Conservation (phyloP, 2,329 filamentous ascomycete species). For the Blastomyces gilchristii region DNA sequence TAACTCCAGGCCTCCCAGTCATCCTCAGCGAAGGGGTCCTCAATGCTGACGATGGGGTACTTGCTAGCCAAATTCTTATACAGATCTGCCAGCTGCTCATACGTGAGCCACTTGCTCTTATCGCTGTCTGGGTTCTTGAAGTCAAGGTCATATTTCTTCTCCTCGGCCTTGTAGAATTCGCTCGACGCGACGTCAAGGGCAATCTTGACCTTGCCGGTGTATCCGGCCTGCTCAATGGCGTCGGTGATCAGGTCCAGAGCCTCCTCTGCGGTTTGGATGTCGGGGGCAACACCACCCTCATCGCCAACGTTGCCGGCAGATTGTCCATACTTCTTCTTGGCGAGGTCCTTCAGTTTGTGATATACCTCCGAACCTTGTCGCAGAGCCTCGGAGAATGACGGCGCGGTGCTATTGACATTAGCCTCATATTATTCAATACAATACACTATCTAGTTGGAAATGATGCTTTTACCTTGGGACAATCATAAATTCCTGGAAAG, state of each 20-base stretch:
- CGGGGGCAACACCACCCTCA: constrained; percentile 97
- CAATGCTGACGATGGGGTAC: constrained; percentile 97
- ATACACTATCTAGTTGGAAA: constrained; percentile 7
- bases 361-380: constrained; percentile 96
- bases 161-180: constrained; percentile 97
- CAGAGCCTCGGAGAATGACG: constrained; percentile 89
- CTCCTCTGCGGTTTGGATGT: constrained; percentile 95
- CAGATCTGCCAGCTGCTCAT: constrained; percentile 87
- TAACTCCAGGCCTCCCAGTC: constrained; percentile 99
- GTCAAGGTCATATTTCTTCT: constrained; percentile 99
- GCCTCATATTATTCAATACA: constrained; percentile 6
- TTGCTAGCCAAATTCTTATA: constrained; percentile 83
- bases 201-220: constrained; percentile 93
- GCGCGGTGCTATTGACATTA: constrained; percentile 52
- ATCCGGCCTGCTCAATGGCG: constrained; percentile 88
- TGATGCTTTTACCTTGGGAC: constrained; percentile 56
- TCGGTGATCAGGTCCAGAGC: constrained; percentile 92
- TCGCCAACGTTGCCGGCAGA: constrained; percentile 98
- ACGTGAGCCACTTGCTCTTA: constrained; percentile 93
- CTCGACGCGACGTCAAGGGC: constrained; percentile 98
- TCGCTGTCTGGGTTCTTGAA: constrained; percentile 99
- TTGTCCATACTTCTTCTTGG: constrained; percentile 99
- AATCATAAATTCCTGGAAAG: constrained; percentile 96
- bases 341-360: constrained; percentile 90
- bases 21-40: constrained; percentile 98